Evolutionary conservation across 305 asterid genomes (phyloP).

Genomic region (Nicotiana rustica): DNA sequence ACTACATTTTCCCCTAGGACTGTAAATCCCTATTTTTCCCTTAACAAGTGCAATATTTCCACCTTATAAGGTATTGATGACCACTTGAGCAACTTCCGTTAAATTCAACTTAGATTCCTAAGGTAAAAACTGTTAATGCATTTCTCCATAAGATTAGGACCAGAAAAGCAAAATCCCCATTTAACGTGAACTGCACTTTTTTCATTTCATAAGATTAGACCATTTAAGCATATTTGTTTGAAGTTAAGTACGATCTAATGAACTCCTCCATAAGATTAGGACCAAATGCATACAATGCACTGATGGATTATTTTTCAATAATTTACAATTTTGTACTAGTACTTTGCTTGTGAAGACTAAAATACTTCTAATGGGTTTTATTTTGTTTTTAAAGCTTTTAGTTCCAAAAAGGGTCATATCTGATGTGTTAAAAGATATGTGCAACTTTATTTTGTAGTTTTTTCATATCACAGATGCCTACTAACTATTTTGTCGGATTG

Average conservation of each 20-base stretch:
- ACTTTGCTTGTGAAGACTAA: background rate
- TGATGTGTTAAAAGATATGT: background rate
- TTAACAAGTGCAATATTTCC: slow-evolving; percentile 22
- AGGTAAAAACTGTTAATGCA: slow-evolving; percentile 11
- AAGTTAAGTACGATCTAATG: background rate
- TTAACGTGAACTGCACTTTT: slow-evolving; percentile 10
- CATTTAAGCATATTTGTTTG: slow-evolving; percentile 19
- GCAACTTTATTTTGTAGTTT: background rate
- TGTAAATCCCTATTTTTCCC: background rate
- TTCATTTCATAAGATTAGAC: background rate
- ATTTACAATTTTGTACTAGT: background rate
- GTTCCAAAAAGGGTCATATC: background rate
- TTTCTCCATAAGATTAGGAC: slow-evolving; percentile 12
- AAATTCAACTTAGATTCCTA: slow-evolving; percentile 4
- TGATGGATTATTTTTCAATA: slow-evolving; percentile 19
- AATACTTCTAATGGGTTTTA: background rate
- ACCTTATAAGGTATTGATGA: background rate
- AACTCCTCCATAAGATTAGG: slow-evolving; percentile 26
- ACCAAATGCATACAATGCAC: slow-evolving; percentile 15
- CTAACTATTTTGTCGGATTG: background rate
- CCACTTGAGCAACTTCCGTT: background rate
- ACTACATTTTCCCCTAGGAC: background rate
- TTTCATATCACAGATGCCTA: background rate
- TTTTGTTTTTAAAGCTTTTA: slow-evolving; percentile 1
- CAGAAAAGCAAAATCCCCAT: background rate